Evolutionary conservation across 495 filamentous ascomycete genomes (phyloP).

Genomic region (Xylaria longipes): DNA sequence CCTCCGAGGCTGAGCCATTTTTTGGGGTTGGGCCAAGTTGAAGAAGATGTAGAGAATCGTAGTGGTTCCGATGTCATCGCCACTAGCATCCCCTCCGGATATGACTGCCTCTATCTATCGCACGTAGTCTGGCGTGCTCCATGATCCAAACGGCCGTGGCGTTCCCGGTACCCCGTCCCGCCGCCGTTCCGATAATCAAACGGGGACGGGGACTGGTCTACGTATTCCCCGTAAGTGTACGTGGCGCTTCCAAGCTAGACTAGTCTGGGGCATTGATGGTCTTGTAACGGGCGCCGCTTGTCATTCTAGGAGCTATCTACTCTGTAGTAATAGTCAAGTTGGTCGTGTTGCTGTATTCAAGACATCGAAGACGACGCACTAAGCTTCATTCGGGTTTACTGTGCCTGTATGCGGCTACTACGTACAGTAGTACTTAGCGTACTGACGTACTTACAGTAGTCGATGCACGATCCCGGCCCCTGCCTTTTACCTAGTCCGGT

Average conservation of each 20-base stretch:
- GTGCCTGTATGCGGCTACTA: too few species aligned
- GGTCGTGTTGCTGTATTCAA: neutral
- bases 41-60: neutral
- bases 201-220: neutral
- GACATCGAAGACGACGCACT: too few species aligned
- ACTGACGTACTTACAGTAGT: too few species aligned
- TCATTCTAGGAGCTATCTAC: neutral
- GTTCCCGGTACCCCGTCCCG: neutral
- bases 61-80: neutral
- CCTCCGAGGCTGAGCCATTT: neutral
- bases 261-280: neutral
- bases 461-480: too few species aligned
- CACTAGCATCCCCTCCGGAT: neutral
- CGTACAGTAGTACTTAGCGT: too few species aligned
- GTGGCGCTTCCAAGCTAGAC: neutral
- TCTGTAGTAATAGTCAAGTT: neutral
- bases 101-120: neutral
- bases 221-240: too few species aligned
- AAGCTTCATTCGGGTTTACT: too few species aligned
- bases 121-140: neutral
- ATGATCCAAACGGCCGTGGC: neutral
- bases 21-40: constrained; percentile 4
- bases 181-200: neutral
- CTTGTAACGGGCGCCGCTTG: neutral
- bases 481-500: constrained; percentile 5